These are phyloP conservation scores for Erythrobasidium yunnanense DNA, from an alignment of 768 basidiomycete genomes.

Conservation along the genomic window DNA sequence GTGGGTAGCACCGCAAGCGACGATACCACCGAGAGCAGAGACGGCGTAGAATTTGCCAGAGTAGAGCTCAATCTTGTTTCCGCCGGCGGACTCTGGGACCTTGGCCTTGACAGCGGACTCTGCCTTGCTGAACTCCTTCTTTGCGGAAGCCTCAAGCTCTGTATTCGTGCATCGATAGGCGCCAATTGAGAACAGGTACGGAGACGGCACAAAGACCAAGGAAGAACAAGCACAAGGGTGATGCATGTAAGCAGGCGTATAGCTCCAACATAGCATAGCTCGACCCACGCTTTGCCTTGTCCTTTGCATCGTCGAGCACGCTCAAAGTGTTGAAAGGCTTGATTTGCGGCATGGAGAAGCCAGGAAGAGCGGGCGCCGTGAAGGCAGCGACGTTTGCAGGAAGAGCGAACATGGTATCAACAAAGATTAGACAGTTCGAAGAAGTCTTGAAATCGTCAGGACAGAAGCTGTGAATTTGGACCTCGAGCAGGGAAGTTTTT, in stretches of 20 bases:
- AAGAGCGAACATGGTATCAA: slow-evolving; percentile 17
- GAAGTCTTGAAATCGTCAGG: background rate
- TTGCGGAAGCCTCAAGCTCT: slow-evolving; percentile 25
- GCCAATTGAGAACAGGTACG: slow-evolving; percentile 15
- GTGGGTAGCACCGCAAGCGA: slow-evolving; percentile 80
- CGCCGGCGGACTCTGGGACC: slow-evolving; percentile 18
- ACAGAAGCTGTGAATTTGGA: background rate
- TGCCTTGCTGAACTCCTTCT: slow-evolving; percentile 25
- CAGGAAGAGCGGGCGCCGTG: slow-evolving; percentile 2
- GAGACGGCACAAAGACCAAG: background rate
- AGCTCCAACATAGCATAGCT: slow-evolving; percentile 28
- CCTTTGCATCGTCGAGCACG: slow-evolving; percentile 28
- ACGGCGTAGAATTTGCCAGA: slow-evolving; percentile 47
- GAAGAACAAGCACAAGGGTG: background rate
- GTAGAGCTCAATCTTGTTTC: slow-evolving; percentile 34
- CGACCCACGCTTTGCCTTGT: slow-evolving; percentile 23
- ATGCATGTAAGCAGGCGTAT: background rate
- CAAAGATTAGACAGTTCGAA: background rate
- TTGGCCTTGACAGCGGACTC: slow-evolving; percentile 1
- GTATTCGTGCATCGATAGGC: no score
- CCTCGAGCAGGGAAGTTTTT: background rate
- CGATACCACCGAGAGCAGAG: slow-evolving; percentile 74
- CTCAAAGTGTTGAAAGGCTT: background rate
- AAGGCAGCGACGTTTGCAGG: slow-evolving; percentile 1
- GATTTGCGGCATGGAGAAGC: background rate